A percentile compares a stretch with the other conserved stretches of the same genome.
phyloP scores from a whole-genome alignment of 441 rosid species.

The Corymbia citriodora region DNA sequence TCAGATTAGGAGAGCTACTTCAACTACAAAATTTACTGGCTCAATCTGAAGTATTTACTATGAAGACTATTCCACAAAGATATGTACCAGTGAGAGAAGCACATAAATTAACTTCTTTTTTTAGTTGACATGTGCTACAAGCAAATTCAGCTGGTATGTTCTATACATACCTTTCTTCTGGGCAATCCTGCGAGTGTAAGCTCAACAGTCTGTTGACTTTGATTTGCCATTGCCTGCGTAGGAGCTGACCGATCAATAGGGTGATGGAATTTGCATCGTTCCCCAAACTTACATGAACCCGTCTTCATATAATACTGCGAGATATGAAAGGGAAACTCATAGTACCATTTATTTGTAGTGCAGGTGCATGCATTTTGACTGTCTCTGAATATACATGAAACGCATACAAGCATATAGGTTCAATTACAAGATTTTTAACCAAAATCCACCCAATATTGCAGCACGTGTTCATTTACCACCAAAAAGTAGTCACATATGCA shows the following conservation, averaged over 20 bases:
- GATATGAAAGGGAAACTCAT: conserved; percentile 10
- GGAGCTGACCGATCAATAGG: conserved; percentile 59
- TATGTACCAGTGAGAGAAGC: neutral
- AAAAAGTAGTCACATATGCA: neutral
- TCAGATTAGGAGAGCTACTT: neutral
- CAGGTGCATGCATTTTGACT: neutral
- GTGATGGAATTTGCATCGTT: conserved; percentile 84
- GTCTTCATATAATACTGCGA: conserved; percentile 87
- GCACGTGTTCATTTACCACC: neutral
- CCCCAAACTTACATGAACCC: conserved; percentile 80
- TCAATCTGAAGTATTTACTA: neutral
- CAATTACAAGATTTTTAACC: neutral
- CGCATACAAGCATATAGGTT: neutral
- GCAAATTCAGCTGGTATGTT: neutral
- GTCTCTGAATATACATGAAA: neutral
- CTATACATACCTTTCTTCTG: conserved; percentile 73
- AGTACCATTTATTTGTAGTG: neutral
- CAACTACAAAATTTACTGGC: neutral
- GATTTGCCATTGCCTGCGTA: conserved; percentile 21
- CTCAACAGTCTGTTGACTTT: conserved; percentile 46
- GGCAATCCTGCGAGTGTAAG: conserved; percentile 94
- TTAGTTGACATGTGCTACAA: neutral
- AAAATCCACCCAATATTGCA: neutral
- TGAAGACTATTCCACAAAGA: neutral
- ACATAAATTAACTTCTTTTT: neutral